These are phyloP conservation scores for Trichopus zeylanicus DNA, from an alignment of 116 monocot genomes.

Conservation along the genomic window DNA sequence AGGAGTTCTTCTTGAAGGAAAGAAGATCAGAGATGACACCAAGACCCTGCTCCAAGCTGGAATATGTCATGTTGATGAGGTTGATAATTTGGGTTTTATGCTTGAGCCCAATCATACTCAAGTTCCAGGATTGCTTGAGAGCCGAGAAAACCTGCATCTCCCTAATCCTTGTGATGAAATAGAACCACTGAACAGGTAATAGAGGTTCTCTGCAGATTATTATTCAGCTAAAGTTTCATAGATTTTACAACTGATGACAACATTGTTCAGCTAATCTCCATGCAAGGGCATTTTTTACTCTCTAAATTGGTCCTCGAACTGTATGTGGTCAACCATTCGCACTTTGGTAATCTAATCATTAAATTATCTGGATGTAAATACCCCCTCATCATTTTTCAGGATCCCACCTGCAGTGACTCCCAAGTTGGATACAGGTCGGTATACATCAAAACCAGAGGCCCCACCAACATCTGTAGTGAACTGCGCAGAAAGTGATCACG, in stretches of 20 bases:
- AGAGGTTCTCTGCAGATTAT: too few species aligned
- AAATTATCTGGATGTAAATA: too few species aligned
- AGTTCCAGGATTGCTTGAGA: slow-evolving; percentile 7
- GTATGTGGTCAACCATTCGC: too few species aligned
- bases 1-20: slow-evolving; percentile 41
- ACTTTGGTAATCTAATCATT: too few species aligned
- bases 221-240: too few species aligned
- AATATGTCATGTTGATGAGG: slow-evolving; percentile 20
- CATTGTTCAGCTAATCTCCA: too few species aligned
- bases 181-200: slow-evolving; percentile 21
- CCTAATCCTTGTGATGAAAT: slow-evolving; percentile 8
- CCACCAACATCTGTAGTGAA: background rate
- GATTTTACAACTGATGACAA: too few species aligned
- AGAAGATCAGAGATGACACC: slow-evolving; percentile 42
- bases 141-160: slow-evolving; percentile 11
- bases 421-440: background rate
- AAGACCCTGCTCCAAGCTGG: slow-evolving; percentile 44
- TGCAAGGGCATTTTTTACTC: background rate
- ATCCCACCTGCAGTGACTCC: background rate
- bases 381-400: slow-evolving; percentile 22
- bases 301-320: background rate
- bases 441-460: background rate
- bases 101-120: slow-evolving; percentile 24
- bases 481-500: slow-evolving; percentile 23
- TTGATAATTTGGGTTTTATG: slow-evolving; percentile 33